These are phyloP conservation scores for Akanthomyces lecanii DNA, from an alignment of 2,329 filamentous ascomycete genomes.

Conservation along the genomic window DNA sequence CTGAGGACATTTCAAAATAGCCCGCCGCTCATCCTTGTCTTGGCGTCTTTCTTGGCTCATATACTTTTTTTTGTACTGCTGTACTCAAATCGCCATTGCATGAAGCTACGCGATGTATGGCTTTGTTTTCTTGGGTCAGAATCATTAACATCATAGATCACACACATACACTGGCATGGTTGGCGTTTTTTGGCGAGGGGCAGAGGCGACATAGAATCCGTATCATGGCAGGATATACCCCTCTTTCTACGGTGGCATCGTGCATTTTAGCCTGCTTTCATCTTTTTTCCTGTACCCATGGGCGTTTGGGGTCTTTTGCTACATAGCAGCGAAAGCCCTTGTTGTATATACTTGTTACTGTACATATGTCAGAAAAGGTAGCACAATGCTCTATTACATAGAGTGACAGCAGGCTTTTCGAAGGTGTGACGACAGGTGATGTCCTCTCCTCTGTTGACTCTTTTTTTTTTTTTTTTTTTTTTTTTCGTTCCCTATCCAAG, in stretches of 20 bases:
- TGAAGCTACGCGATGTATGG: background rate
- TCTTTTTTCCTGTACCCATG: background rate
- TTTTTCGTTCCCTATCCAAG: too few relatives aligned
- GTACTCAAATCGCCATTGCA: background rate
- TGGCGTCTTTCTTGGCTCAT: background rate
- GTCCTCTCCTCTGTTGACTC: background rate
- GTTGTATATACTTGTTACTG: background rate
- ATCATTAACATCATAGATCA: background rate
- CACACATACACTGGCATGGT: background rate
- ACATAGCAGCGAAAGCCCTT: background rate
- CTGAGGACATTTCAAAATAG: constrained; percentile 26
- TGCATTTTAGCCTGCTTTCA: background rate
- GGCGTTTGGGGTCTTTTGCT: too few relatives aligned
- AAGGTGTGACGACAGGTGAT: background rate
- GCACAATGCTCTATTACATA: background rate
- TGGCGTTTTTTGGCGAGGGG: constrained; percentile 1
- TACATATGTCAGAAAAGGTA: background rate
- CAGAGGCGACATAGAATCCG: background rate
- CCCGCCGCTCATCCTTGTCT: background rate
- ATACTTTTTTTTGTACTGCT: background rate
- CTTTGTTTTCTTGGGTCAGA: background rate
- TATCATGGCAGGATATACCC: constrained; percentile 12
- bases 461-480: background rate
- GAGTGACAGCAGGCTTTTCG: background rate
- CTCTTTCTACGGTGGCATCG: background rate